These are phyloP conservation scores for Termitomyces sp. DNA, from an alignment of 768 basidiomycete species.

Conservation along the genomic window DNA sequence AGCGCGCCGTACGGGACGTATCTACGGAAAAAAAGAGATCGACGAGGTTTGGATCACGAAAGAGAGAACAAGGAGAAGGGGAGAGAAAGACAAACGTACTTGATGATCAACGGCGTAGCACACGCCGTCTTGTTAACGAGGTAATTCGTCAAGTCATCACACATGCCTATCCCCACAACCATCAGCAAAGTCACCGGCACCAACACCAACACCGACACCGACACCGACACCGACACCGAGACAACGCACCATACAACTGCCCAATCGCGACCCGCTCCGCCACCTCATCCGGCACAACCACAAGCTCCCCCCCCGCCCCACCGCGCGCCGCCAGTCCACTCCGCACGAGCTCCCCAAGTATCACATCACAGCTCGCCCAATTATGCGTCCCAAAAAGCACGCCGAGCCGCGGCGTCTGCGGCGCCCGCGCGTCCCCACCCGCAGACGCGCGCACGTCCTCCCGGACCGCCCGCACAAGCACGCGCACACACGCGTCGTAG, in stretches of 20 bases:
- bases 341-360: conserved; percentile 55
- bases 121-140: conserved; percentile 51
- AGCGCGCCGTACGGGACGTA: conserved; percentile 76
- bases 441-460: conserved; percentile 34
- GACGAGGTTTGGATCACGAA: conserved; percentile 2
- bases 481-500: conserved; percentile 57
- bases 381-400: conserved; percentile 90
- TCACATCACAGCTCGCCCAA: conserved; percentile 54
- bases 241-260: conserved; percentile 69
- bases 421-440: no score
- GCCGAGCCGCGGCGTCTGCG: conserved; percentile 39
- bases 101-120: conserved; percentile 67
- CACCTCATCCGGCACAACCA: conserved; percentile 45
- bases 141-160: conserved; percentile 71
- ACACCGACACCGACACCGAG: neutral
- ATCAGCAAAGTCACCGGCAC: neutral
- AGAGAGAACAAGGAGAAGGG: no score
- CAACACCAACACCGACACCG: no score
- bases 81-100: conserved; percentile 42
- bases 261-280: conserved; percentile 67
- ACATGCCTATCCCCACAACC: conserved; percentile 65
- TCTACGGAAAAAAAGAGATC: conserved; percentile 19
- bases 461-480: conserved; percentile 52
- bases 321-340: conserved; percentile 46
- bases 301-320: conserved; percentile 12